Conservation (phyloP, 1,284 basidiomycete species). For the Ustilago curta region DNA sequence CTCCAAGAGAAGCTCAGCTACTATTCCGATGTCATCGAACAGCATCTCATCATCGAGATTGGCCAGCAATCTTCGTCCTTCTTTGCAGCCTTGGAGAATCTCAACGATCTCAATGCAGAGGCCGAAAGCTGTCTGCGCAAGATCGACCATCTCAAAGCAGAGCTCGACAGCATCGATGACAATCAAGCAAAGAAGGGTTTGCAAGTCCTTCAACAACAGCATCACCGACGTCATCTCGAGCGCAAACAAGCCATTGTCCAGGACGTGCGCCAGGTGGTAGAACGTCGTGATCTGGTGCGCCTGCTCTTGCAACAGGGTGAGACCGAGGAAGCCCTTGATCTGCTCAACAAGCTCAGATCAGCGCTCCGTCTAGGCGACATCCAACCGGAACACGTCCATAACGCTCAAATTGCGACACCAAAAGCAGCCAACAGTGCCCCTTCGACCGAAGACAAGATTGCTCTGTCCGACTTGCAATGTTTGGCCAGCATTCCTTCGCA, state of each 20-base stretch:
- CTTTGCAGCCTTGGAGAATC: slow-evolving; percentile 93
- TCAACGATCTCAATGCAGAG: slow-evolving; percentile 90
- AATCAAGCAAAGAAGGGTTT: slow-evolving; percentile 71
- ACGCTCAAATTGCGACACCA: background rate
- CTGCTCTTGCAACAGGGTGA: slow-evolving; percentile 62
- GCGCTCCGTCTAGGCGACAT: slow-evolving; percentile 4
- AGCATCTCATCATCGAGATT: slow-evolving; percentile 93
- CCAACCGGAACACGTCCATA: background rate
- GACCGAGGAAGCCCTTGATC: slow-evolving; percentile 63
- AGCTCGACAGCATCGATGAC: slow-evolving; percentile 82
- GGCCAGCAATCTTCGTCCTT: slow-evolving; percentile 89
- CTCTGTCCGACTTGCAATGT: slow-evolving; percentile 28
- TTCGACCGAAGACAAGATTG: background rate
- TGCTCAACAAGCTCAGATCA: slow-evolving; percentile 50
- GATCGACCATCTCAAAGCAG: slow-evolving; percentile 79
- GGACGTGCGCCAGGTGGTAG: slow-evolving; percentile 48
- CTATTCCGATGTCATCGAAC: slow-evolving; percentile 92
- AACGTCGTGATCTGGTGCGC: slow-evolving; percentile 56
- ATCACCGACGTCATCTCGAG: slow-evolving; percentile 52
- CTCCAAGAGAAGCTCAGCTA: slow-evolving; percentile 92
- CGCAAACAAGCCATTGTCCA: slow-evolving; percentile 40
- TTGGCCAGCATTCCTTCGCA: slow-evolving; percentile 50
- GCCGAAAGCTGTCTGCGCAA: slow-evolving; percentile 83
- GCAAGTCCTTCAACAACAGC: slow-evolving; percentile 47
- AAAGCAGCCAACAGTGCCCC: background rate